Evolutionary conservation across 2,329 filamentous ascomycete species (phyloP), one percentile per base, ranked within the genome.

Genomic region (Tolypocladium album): DNA sequence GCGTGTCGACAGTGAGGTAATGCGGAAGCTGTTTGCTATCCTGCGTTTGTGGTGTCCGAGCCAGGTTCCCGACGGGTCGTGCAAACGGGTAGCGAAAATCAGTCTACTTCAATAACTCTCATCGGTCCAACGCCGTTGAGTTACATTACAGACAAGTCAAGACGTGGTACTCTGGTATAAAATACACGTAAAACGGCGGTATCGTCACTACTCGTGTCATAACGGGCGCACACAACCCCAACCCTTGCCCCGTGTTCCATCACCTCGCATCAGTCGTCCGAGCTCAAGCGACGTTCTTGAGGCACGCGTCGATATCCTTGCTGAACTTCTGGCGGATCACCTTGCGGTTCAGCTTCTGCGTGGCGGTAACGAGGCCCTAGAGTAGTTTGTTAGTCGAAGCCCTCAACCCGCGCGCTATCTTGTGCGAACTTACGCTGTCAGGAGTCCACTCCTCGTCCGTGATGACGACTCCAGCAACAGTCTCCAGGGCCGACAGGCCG

Each of bases 401-500:
- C 6, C 31, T 15, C 31, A 5, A 22, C 12, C 9, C 9, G 11
- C 13, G 50, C 20, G 5, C 3, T 15, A 11, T 56, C 31, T 27
- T 6, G 34, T 27, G 27, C 55, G 52, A 61, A 82, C 89, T 86
- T 78, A 93, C 90, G 70, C 87, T 94, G 61, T 86, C 82, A 58
- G 91, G 89, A 59, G 88, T 93, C 91, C 91, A 96, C 74, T 95
- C 91, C 70, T 93, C 90, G 64, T 93, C 89, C 0, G 87, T 85
- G 60, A 96, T 73, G 34, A 93, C 88, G 24, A 93, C 86, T 57
- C 87, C 89, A 38, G 85, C 82, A 47, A 96, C 80, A 63, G 88
- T 85, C 78, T 95, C 90, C 61, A 94, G 86, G 12, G 83, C 79
- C 1, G 79, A 77, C 56, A 95, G 78, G 24, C 88, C 88, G 38